Percentiles rank a stretch among this genome's conserved stretches.
Conservation (phyloP, 306 rosid species). For the Dalbergia cochinchinensis region DNA sequence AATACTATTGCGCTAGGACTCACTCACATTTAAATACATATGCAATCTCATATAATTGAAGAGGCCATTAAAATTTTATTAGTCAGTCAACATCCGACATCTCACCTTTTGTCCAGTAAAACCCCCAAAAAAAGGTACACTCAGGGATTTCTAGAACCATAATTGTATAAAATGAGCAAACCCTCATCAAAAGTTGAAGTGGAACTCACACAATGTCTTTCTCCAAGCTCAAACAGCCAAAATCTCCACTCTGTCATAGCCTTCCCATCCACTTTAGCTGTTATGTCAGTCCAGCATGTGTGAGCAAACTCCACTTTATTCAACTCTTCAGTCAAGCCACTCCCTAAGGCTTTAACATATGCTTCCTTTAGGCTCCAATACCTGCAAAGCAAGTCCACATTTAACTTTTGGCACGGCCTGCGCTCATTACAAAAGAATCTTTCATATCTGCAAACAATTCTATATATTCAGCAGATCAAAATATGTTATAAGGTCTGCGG, state of each 20-base stretch:
- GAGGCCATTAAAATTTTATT: not conserved
- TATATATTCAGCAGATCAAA: conserved; percentile 9
- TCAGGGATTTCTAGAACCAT: not conserved
- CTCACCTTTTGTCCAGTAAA: not conserved
- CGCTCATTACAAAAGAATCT: conserved; percentile 18
- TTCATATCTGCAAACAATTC: not conserved
- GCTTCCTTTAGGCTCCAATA: conserved; percentile 96
- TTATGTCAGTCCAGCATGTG: conserved; percentile 64
- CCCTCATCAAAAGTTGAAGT: not conserved
- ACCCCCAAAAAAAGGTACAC: not conserved
- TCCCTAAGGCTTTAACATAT: conserved; percentile 85
- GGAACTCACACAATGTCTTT: conserved; percentile 69
- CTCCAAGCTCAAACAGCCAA: conserved; percentile 76
- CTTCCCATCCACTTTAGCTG: conserved; percentile 62
- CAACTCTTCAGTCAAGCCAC: conserved; percentile 71
- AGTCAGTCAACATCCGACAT: not conserved
- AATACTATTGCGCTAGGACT: too few species aligned
- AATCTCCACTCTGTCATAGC: conserved; percentile 74
- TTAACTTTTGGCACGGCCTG: conserved; percentile 6
- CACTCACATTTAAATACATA: not conserved
- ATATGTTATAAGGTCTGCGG: not conserved
- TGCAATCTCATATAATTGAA: not conserved
- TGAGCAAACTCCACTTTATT: conserved; percentile 82
- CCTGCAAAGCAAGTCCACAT: conserved; percentile 56
- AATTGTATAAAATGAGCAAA: not conserved